Conservation (phyloP, 306 rosid genomes). For the Gastrolobium bilobum region DNA sequence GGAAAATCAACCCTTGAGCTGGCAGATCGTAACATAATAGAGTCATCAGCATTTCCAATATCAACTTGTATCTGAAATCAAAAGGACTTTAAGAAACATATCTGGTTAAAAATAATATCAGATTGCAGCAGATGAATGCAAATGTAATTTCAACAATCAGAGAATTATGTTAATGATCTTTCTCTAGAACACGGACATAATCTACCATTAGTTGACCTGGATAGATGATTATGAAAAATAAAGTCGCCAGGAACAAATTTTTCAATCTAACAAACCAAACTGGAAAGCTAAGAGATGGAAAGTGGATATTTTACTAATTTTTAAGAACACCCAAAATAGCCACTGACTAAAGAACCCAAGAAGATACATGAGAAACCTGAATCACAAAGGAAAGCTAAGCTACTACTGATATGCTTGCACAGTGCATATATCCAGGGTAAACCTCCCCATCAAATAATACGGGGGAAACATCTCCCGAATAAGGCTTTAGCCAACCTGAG, state of each 20-base stretch:
- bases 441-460: neutral
- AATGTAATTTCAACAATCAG: constrained; percentile 20
- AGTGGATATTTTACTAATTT: constrained; percentile 4
- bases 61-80: constrained; percentile 79
- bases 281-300: neutral
- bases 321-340: neutral
- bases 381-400: constrained; percentile 15
- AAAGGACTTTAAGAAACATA: constrained; percentile 41
- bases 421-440: neutral
- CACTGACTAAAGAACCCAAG: neutral
- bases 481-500: neutral
- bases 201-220: constrained; percentile 29
- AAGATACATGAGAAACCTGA: constrained; percentile 15
- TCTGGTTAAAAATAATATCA: constrained; percentile 28
- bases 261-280: constrained; percentile 16
- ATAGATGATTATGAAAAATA: constrained; percentile 9
- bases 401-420: neutral
- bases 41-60: constrained; percentile 69
- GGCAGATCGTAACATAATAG: constrained; percentile 76
- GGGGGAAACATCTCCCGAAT: neutral
- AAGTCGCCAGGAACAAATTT: neutral
- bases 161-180: constrained; percentile 6
- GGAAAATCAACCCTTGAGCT: constrained; percentile 77
- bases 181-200: constrained; percentile 19
- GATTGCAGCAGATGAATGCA: constrained; percentile 41